Percentiles rank a stretch among this genome's conserved stretches.
Evolutionary conservation across 805 yeast genomes (phyloP).

Genomic region (Tetrapisispora taiwanensis): DNA sequence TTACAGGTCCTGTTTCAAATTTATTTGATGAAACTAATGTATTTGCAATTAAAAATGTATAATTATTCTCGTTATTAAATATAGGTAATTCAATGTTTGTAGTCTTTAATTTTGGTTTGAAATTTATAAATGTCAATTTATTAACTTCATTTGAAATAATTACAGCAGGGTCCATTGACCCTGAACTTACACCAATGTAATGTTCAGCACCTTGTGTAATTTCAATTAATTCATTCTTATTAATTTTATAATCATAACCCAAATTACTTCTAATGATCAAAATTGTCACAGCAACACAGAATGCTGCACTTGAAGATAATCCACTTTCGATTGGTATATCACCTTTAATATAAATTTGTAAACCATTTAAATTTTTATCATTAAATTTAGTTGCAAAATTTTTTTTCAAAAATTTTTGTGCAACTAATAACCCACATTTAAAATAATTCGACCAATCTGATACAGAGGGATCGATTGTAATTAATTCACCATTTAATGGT

Average conservation of each 20-base stretch:
- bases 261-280: slow-evolving; percentile 47
- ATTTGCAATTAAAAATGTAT: slow-evolving; percentile 52
- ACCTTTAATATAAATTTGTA: slow-evolving; percentile 48
- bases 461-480: slow-evolving; percentile 39
- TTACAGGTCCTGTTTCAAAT: slow-evolving; percentile 57
- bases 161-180: slow-evolving; percentile 77
- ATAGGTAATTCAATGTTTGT: slow-evolving; percentile 45
- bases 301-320: slow-evolving; percentile 61
- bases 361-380: slow-evolving; percentile 33
- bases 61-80: slow-evolving; percentile 23
- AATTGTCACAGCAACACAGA: slow-evolving; percentile 54
- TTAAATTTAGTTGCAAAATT: slow-evolving; percentile 22
- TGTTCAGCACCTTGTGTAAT: slow-evolving; percentile 61
- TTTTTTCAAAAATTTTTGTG: slow-evolving; percentile 37
- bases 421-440: slow-evolving; percentile 55
- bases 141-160: slow-evolving; percentile 51
- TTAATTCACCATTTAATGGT: slow-evolving; percentile 33
- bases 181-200: slow-evolving; percentile 63
- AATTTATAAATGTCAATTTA: slow-evolving; percentile 50
- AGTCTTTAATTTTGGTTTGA: slow-evolving; percentile 48
- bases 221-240: slow-evolving; percentile 44
- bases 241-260: slow-evolving; percentile 26
- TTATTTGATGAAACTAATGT: slow-evolving; percentile 54
- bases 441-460: slow-evolving; percentile 62
- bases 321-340: slow-evolving; percentile 68